Evolutionary conservation across 345 rosid genomes (phyloP), one percentile per base, ranked within the genome.

Genomic region (Garcia nutans): DNA sequence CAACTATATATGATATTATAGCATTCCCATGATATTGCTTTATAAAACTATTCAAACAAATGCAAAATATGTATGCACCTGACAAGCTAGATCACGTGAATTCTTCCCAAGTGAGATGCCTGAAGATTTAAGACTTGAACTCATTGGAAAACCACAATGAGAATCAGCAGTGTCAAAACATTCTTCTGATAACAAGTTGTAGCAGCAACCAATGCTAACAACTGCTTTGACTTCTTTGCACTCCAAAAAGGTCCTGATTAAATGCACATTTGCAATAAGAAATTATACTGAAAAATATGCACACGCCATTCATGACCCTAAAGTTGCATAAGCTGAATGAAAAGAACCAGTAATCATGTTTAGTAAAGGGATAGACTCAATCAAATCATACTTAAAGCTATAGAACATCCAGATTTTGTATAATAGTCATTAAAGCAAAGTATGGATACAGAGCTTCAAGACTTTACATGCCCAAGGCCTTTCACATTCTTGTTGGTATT

Each of bases 181-280:
- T 68, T 76, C 91, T 78, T 91, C 94, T 23, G 99, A 90, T 79
- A 95, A 77, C 77, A 95, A 87, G 85, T 95, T 92, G 88, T 92
- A 95, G 86, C 99, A 92, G 84, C 97, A 95, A 73, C 97, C 99
- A 80, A 95, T 85, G 84, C 99, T 92, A 78, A 95, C 85, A 79
- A 92, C 82, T 65, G 97, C 97, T 85, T 88, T 91, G 49, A 91
- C 85, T 71, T 89, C 88, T 72, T 84, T 76, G 58, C 93, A 87
- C 75, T 92, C 97, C 66, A 82, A 24, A 76, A 95, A 87, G 71
- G 91, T 86, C 93, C 97, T 94, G 86, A 75, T 10, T 63, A 75
- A 73, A 59, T 74, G 66, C 61, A 68, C 61, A 82, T 56, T 81
- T 68, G 24, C 8, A 71, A 28, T 68, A 9, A 71, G 19, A 44